A percentile compares a stretch with the other conserved stretches of the same genome.
Evolutionary conservation across 1,139 yeast species (phyloP).

Genomic region (Candida glucosophila): DNA sequence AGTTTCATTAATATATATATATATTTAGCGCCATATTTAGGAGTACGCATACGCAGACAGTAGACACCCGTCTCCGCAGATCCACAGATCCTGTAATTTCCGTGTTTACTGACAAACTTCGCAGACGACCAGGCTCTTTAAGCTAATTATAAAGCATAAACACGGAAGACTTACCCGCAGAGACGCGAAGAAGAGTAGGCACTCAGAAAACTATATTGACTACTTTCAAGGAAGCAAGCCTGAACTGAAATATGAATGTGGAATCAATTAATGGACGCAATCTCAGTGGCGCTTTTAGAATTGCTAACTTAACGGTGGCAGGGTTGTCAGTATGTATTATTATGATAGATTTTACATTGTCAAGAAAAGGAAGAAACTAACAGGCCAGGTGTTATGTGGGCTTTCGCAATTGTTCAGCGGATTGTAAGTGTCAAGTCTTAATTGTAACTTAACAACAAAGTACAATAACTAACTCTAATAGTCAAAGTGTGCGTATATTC

Average conservation of each 20-base stretch:
- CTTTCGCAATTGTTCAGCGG: conserved; percentile 52
- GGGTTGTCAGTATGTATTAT: conserved; percentile 41
- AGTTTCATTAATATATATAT: no score
- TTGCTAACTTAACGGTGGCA: conserved; percentile 58
- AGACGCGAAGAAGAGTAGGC: no score
- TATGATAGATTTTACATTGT: not conserved
- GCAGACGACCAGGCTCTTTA: no score
- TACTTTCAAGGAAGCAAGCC: no score
- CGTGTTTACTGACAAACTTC: no score
- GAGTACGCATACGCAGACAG: no score
- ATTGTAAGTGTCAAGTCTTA: conserved; percentile 28
- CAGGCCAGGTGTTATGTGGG: conserved; percentile 43
- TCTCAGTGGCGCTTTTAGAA: conserved; percentile 47
- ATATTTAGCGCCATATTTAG: no score
- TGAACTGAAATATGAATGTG: conserved; percentile 16
- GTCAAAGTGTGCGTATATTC: no score
- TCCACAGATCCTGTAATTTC: no score
- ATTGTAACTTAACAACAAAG: not conserved
- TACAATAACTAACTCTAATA: not conserved
- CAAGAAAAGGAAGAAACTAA: conserved; percentile 10
- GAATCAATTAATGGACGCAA: conserved; percentile 24
- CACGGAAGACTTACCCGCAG: not conserved
- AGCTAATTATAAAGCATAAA: no score
- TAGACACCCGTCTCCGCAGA: no score
- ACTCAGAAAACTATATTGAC: no score